A percentile compares a stretch with the other conserved stretches of the same genome.
Evolutionary conservation across 164 flowering plant species (phyloP).

Genomic region (Macadamia tetraphylla): DNA sequence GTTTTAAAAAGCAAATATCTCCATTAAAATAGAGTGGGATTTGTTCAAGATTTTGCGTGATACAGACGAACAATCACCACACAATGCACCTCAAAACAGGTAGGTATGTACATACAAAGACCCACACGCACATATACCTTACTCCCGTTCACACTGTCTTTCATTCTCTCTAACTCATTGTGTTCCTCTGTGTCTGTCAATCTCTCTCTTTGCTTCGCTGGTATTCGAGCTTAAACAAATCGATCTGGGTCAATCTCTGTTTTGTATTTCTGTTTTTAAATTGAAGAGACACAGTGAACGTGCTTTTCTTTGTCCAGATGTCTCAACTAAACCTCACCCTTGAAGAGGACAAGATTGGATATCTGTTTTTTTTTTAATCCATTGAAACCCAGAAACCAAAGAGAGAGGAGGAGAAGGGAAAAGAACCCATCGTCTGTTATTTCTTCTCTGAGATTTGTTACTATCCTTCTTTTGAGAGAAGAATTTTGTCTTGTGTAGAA

Average conservation of each 20-base stretch:
- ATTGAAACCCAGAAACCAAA: slow-evolving; percentile 3
- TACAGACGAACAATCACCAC: no score
- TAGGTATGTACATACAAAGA: no score
- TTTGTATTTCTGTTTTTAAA: slow-evolving; percentile 6
- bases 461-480: slow-evolving; percentile 38
- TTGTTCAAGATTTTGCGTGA: no score
- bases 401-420: not conserved
- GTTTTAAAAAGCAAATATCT: no score
- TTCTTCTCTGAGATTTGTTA: slow-evolving; percentile 34
- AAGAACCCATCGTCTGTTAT: not conserved
- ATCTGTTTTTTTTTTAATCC: slow-evolving; percentile 4
- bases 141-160: no score
- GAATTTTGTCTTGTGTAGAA: slow-evolving; percentile 25
- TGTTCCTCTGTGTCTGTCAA: not conserved
- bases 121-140: no score
- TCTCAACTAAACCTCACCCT: slow-evolving; percentile 22
- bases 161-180: not conserved
- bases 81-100: no score
- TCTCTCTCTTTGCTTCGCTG: slow-evolving; percentile 18
- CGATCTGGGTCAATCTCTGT: slow-evolving; percentile 10
- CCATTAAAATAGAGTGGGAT: no score
- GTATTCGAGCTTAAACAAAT: slow-evolving; percentile 2
- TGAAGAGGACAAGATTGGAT: slow-evolving; percentile 22
- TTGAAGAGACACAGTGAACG: slow-evolving; percentile 21
- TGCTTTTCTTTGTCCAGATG: slow-evolving; percentile 27